These are phyloP conservation scores for Neoascochyta sp. DNA, from an alignment of 2,329 filamentous ascomycete genomes.

Conservation along the genomic window DNA sequence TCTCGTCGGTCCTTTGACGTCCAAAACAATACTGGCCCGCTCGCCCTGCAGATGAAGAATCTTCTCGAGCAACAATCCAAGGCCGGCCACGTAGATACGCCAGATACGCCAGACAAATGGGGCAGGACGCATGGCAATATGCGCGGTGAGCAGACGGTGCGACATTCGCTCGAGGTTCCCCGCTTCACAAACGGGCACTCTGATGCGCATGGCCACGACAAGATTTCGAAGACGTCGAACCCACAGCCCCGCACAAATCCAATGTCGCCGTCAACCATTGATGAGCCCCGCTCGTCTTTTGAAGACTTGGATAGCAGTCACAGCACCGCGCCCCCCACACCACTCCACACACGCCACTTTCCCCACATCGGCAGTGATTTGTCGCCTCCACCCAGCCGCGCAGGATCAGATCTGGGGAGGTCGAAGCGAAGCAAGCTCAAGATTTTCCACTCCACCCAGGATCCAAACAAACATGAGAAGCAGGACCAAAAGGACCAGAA, in stretches of 20 bases:
- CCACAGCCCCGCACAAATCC: slow-evolving; percentile 15
- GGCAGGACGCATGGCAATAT: slow-evolving; percentile 24
- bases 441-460: slow-evolving; percentile 39
- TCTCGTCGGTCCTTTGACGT: slow-evolving; percentile 46
- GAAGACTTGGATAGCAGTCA: slow-evolving; percentile 38
- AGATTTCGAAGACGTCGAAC: too few species aligned
- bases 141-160: slow-evolving; percentile 10
- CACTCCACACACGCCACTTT: slow-evolving; percentile 28
- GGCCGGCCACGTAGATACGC: slow-evolving; percentile 40
- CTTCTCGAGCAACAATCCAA: slow-evolving; percentile 43
- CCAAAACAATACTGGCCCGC: slow-evolving; percentile 45
- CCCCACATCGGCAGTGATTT: slow-evolving; percentile 33
- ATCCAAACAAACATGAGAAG: slow-evolving; percentile 20
- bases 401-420: slow-evolving; percentile 30
- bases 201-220: slow-evolving; percentile 17
- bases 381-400: slow-evolving; percentile 38
- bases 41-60: slow-evolving; percentile 45
- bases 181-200: slow-evolving; percentile 17
- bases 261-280: slow-evolving; percentile 17
- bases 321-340: slow-evolving; percentile 41
- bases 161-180: slow-evolving; percentile 26
- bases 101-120: slow-evolving; percentile 44
- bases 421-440: slow-evolving; percentile 39
- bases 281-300: slow-evolving; percentile 39
- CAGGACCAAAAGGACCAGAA: slow-evolving; percentile 23